A percentile compares a stretch with the other conserved stretches of the same genome.
These are phyloP conservation scores for Candida yuanshanica DNA, from an alignment of 805 yeast species.

Conservation along the genomic window DNA sequence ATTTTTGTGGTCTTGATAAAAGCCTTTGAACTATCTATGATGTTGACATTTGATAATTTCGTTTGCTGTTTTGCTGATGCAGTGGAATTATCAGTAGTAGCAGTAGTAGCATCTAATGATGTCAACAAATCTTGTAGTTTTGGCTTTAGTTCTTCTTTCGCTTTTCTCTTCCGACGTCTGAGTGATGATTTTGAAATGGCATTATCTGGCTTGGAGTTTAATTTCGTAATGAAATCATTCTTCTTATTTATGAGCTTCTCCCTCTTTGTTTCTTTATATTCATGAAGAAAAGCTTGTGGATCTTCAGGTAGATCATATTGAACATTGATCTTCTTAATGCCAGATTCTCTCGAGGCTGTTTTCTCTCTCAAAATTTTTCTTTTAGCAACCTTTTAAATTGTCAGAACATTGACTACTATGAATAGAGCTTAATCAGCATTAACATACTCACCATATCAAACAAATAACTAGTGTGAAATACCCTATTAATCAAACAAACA, in stretches of 20 bases:
- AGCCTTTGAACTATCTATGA: slow-evolving; percentile 13
- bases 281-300: slow-evolving; percentile 45
- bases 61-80: neutral
- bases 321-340: slow-evolving; percentile 1
- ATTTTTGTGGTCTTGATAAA: slow-evolving; percentile 10
- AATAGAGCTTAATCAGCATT: too few relatives aligned
- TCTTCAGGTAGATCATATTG: slow-evolving; percentile 26
- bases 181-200: slow-evolving; percentile 61
- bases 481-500: too few relatives aligned
- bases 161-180: slow-evolving; percentile 58
- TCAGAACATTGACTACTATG: too few relatives aligned
- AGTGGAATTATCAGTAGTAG: slow-evolving; percentile 7
- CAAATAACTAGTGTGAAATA: too few relatives aligned
- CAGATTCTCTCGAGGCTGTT: slow-evolving; percentile 17
- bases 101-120: slow-evolving; percentile 34
- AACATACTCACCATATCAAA: neutral
- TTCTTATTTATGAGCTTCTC: slow-evolving; percentile 41
- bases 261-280: slow-evolving; percentile 45
- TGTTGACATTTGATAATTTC: slow-evolving; percentile 11
- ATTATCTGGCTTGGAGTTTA: slow-evolving; percentile 27
- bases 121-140: slow-evolving; percentile 57
- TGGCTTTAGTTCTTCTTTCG: slow-evolving; percentile 59
- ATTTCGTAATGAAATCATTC: slow-evolving; percentile 32
- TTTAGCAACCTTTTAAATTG: slow-evolving; percentile 42
- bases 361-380: slow-evolving; percentile 37